Conservation (phyloP, 2,329 filamentous ascomycete genomes). For the Thelonectria blattea region DNA sequence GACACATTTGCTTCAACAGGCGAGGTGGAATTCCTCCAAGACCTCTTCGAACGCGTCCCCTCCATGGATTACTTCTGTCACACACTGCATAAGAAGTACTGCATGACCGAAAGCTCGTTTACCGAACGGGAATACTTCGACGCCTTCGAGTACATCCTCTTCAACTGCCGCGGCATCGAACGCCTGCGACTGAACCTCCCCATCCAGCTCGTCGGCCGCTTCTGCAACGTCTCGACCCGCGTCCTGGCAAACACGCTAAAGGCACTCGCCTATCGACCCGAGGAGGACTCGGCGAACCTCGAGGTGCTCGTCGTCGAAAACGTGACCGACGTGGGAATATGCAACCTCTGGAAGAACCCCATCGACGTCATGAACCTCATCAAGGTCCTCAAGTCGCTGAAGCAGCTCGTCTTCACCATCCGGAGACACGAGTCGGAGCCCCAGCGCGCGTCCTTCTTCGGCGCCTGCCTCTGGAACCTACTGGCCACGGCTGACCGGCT, state of each 20-base stretch:
- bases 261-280: constrained; percentile 51
- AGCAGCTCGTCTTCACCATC: constrained; percentile 54
- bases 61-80: constrained; percentile 54
- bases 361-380: constrained; percentile 58
- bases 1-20: constrained; percentile 42
- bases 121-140: constrained; percentile 55
- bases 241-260: constrained; percentile 60
- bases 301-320: constrained; percentile 58
- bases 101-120: constrained; percentile 56
- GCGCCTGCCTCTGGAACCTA: constrained; percentile 56
- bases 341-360: constrained; percentile 57
- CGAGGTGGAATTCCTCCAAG: constrained; percentile 55
- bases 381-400: constrained; percentile 47
- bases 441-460: constrained; percentile 46
- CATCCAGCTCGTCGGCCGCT: constrained; percentile 55
- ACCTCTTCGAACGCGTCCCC: constrained; percentile 53
- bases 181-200: constrained; percentile 58
- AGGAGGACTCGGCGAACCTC: constrained; percentile 51
- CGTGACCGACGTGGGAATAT: constrained; percentile 54
- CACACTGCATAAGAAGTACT: constrained; percentile 52
- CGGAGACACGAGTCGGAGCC: constrained; percentile 51
- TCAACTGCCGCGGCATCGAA: constrained; percentile 51
- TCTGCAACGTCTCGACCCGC: constrained; percentile 55
- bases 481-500: constrained; percentile 53
- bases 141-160: constrained; percentile 50